Percentiles rank a stretch among this genome's conserved stretches.
These are phyloP conservation scores for Phytopythium kandeliae DNA, from an alignment of 352 stramenopile genomes.

Conservation along the genomic window DNA sequence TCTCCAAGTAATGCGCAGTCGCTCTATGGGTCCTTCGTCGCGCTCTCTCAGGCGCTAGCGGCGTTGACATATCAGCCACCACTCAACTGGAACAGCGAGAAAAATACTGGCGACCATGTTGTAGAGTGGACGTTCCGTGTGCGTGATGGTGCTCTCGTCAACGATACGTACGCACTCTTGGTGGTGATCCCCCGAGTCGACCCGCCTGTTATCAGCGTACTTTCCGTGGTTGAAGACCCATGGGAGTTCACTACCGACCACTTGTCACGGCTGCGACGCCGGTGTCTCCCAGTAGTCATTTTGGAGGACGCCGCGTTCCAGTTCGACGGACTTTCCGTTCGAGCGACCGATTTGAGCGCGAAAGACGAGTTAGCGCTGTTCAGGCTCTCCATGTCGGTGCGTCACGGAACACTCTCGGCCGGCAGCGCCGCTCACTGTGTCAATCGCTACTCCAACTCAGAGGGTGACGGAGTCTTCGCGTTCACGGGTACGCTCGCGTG, in stretches of 20 bases:
- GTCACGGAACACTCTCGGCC: constrained; percentile 16
- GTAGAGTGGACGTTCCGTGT: constrained; percentile 49
- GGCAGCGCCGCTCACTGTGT: constrained; percentile 18
- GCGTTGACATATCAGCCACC: constrained; percentile 30
- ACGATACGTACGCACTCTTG: constrained; percentile 28
- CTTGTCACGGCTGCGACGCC: constrained; percentile 28
- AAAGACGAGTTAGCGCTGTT: constrained; percentile 11
- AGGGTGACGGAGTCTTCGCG: constrained; percentile 3
- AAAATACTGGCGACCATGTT: constrained; percentile 12
- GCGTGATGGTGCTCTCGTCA: constrained; percentile 9
- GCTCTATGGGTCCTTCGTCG: background rate
- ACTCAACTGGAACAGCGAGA: constrained; percentile 47
- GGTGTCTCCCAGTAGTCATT: constrained; percentile 32
- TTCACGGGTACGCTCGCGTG: constrained; percentile 29
- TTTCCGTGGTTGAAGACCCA: constrained; percentile 14
- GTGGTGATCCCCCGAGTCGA: constrained; percentile 26
- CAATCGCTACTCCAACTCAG: constrained; percentile 7
- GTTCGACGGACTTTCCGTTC: constrained; percentile 32
- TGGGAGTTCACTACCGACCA: constrained; percentile 32
- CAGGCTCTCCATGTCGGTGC: constrained; percentile 22
- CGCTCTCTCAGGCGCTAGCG: background rate
- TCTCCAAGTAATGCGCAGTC: constrained; percentile 15
- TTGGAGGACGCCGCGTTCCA: constrained; percentile 31
- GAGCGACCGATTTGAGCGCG: constrained; percentile 18
- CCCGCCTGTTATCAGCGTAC: constrained; percentile 38